Conservation (phyloP, 2,329 filamentous ascomycete species). For the Scedosporium minutisporum region DNA sequence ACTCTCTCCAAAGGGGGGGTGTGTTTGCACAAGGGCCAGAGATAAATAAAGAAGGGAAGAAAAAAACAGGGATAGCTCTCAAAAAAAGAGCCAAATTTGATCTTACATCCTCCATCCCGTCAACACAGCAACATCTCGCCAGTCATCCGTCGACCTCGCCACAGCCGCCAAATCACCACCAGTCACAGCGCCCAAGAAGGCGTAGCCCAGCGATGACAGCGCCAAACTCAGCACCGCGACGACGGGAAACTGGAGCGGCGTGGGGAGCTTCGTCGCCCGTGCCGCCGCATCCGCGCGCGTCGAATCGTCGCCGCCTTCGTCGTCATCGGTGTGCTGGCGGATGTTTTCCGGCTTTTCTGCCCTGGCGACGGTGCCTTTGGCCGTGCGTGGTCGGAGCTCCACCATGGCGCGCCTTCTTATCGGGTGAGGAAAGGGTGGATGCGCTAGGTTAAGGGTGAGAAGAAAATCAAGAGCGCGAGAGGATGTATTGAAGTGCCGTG, state of each 20-base stretch:
- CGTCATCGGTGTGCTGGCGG: not conserved
- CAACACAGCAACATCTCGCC: conserved; percentile 40
- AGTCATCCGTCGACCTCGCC: conserved; percentile 52
- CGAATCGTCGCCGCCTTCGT: not conserved
- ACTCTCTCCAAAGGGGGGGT: too few relatives aligned
- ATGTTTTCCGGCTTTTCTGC: not conserved
- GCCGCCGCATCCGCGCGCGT: not conserved
- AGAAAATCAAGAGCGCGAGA: not conserved
- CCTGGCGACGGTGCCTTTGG: not conserved
- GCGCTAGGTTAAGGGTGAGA: not conserved
- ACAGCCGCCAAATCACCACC: conserved; percentile 58
- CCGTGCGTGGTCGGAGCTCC: conserved; percentile 4
- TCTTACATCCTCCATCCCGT: conserved; percentile 47
- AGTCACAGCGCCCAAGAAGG: conserved; percentile 48
- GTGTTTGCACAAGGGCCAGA: not conserved
- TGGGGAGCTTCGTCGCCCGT: conserved; percentile 28
- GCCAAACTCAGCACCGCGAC: conserved; percentile 46
- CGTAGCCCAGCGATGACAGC: conserved; percentile 56
- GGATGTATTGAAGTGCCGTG: too few relatives aligned
- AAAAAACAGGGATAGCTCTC: not conserved
- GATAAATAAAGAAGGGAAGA: not conserved
- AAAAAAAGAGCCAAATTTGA: not conserved
- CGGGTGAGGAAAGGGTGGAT: not conserved
- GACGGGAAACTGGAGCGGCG: conserved; percentile 40
- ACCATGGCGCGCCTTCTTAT: not conserved